phyloP scores from a whole-genome alignment of 2,329 filamentous ascomycete genomes.

The Epichloe amarillans region DNA sequence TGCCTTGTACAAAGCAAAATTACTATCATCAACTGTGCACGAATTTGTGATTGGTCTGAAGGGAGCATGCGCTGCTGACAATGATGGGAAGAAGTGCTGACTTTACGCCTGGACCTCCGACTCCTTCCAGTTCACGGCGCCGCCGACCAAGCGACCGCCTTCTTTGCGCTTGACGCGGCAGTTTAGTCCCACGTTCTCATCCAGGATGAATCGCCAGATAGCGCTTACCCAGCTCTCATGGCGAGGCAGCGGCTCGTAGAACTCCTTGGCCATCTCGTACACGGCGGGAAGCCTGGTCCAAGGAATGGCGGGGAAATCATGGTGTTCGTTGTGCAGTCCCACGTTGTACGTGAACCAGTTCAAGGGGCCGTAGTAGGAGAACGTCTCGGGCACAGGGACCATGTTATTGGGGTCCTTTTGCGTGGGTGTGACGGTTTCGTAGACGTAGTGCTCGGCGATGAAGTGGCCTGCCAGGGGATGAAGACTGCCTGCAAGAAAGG shows the following conservation, averaged over 20 bases:
- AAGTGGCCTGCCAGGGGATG: conserved; percentile 96
- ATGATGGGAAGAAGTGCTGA: too few species aligned
- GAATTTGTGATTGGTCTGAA: neutral
- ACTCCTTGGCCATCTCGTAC: conserved; percentile 72
- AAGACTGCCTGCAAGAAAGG: conserved; percentile 84
- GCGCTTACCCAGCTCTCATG: conserved; percentile 88
- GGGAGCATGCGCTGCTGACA: too few species aligned
- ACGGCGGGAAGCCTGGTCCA: conserved; percentile 78
- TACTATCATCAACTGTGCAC: neutral
- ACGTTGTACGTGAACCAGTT: conserved; percentile 96
- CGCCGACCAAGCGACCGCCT: conserved; percentile 50
- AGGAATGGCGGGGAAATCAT: conserved; percentile 93
- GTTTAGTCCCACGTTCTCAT: conserved; percentile 77
- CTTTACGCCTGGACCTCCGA: conserved; percentile 51
- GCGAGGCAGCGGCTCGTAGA: conserved; percentile 75
- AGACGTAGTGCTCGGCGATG: conserved; percentile 94
- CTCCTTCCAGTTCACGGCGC: conserved; percentile 46
- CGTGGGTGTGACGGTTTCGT: conserved; percentile 45
- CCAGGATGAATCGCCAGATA: conserved; percentile 90
- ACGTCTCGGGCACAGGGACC: conserved; percentile 77
- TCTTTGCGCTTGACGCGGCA: conserved; percentile 87
- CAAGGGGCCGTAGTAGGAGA: conserved; percentile 87
- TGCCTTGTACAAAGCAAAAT: too few species aligned
- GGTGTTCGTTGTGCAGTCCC: conserved; percentile 95
- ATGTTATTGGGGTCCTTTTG: conserved; percentile 44